A percentile compares a stretch with the other conserved stretches of the same genome.
Conservation (phyloP, 1,284 basidiomycete species). For the Mycosarcoma mackinlayi region DNA sequence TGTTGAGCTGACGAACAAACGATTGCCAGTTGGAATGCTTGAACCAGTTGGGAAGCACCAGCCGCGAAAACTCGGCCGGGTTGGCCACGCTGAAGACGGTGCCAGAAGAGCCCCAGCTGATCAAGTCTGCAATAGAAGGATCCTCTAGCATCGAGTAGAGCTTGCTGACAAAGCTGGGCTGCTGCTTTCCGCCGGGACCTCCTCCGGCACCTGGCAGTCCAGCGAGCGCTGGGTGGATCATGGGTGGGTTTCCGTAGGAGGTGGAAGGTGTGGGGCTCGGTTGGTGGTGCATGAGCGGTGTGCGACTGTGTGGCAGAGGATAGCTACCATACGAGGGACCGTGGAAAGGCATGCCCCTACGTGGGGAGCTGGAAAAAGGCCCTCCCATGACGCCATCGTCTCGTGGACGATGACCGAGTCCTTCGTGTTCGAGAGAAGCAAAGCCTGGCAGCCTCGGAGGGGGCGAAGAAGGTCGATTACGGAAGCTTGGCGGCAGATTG, state of each 20-base stretch:
- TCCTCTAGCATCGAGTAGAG: constrained; percentile 66
- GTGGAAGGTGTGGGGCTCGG: constrained; percentile 34
- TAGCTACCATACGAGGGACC: constrained; percentile 28
- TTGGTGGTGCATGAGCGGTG: constrained; percentile 37
- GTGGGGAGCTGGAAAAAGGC: constrained; percentile 28
- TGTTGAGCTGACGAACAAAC: constrained; percentile 64
- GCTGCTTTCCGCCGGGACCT: constrained; percentile 58
- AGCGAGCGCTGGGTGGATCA: constrained; percentile 57
- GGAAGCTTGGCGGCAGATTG: constrained; percentile 27
- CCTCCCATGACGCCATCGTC: constrained; percentile 17
- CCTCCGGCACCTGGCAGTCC: constrained; percentile 55
- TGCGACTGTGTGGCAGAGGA: constrained; percentile 22
- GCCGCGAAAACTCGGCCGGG: constrained; percentile 59
- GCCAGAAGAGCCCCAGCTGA: constrained; percentile 56
- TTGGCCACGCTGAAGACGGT: constrained; percentile 62
- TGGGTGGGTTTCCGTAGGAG: constrained; percentile 53
- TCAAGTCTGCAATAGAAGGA: constrained; percentile 54
- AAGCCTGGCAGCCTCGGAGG: constrained; percentile 44
- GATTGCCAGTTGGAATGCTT: constrained; percentile 67
- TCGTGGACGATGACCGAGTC: constrained; percentile 20
- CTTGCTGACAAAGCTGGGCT: constrained; percentile 61
- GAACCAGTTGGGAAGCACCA: constrained; percentile 63
- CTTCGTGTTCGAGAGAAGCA: constrained; percentile 39
- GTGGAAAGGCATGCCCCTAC: constrained; percentile 29
- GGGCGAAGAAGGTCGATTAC: constrained; percentile 25